Conservation (phyloP, 176 grass and related monocot genomes). For the Oryza nivara region DNA sequence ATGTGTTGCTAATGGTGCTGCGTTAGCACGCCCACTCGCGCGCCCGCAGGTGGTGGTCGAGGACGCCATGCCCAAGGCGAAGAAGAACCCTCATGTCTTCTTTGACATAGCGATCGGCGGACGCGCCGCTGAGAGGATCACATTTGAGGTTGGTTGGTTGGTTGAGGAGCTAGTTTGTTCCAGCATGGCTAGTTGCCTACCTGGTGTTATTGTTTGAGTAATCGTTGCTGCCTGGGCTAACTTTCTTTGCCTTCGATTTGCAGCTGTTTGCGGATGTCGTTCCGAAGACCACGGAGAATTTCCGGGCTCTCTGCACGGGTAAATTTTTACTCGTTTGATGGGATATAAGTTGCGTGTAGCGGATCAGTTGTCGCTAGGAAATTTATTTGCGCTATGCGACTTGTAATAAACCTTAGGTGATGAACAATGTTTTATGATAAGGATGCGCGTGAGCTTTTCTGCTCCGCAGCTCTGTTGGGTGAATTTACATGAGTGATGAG, state of each 20-base stretch:
- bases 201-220: neutral
- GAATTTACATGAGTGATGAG: neutral
- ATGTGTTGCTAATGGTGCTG: constrained; percentile 25
- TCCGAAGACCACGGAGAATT: constrained; percentile 70
- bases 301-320: constrained; percentile 84
- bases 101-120: constrained; percentile 63
- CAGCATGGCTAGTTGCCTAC: neutral
- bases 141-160: constrained; percentile 59
- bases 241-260: constrained; percentile 4
- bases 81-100: constrained; percentile 71
- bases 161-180: neutral
- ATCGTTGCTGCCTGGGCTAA: neutral
- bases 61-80: constrained; percentile 51
- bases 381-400: neutral
- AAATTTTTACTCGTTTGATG: constrained; percentile 29
- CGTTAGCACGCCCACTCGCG: neutral
- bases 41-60: constrained; percentile 39
- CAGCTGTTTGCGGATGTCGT: constrained; percentile 72
- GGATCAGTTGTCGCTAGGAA: neutral
- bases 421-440: neutral
- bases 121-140: constrained; percentile 45
- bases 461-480: neutral
- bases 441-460: neutral
- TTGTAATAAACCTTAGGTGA: constrained; percentile 11
- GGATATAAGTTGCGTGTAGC: neutral